Evolutionary conservation across 331 rosid species (phyloP), one percentile per base, ranked within the genome.

Genomic region (Phaseolus coccineus): DNA sequence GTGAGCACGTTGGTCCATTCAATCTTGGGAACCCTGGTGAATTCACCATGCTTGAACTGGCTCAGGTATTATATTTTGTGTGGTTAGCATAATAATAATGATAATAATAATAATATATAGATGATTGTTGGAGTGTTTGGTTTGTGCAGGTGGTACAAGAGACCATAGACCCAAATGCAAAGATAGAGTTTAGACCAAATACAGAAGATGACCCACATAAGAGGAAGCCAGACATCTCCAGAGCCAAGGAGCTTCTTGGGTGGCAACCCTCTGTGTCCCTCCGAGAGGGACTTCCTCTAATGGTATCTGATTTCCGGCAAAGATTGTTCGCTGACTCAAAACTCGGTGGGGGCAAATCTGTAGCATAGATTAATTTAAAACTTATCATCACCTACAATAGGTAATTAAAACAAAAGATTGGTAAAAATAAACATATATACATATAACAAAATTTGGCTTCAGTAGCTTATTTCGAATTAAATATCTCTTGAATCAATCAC

Each of bases 11-110:
- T 33, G 98, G 98, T 16, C 97, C 98, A 58, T 92, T 94, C 85
- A 94, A 94, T 82, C 98, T 94, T 19, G 98, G 98, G 15, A 95
- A 95, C 83, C 98, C 97, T 12, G 96, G 97, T 78, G 99, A 95
- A 91, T 94, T 94, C 94, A 94, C 97, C 81, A 94, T 94, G 98
- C 91, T 94, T 76, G 98, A 94, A 84, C 97, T 94, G 37, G 98
- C 98, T 40, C 93, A 94, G 97, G 98, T 94, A 72, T 68, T 55
- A 0, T 13, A 24, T 28, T 14, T 16, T 33, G 22, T 19, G 22
- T 19, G 22, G 22, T 19, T 19, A 19, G 22, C 22, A 19, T 19
- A 19, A 19, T 19, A 19, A 19, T 19, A 19, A 19, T 19, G 0
- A 19, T 19, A 19, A 19, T 19, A 19, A 19, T 19, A 19, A 19